Evolutionary conservation across 2,329 filamentous ascomycete species (phyloP), one percentile per base, ranked within the genome.

Genomic region (Blastomyces gilchristii): DNA sequence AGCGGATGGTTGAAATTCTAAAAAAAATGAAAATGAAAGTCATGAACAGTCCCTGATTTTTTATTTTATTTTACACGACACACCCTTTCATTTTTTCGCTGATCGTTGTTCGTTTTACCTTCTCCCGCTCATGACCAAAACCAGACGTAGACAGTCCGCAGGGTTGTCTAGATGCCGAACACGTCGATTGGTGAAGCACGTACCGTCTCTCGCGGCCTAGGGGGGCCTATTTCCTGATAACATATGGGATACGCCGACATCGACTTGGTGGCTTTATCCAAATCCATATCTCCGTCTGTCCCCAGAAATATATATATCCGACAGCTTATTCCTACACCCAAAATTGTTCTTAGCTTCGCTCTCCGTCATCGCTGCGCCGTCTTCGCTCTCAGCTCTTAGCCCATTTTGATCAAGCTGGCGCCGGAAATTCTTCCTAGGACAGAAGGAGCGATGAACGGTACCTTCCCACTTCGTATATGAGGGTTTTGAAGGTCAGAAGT

Each of bases 21-120:
- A 63, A 60, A 31, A 31, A 31, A 31, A 49, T 60, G 58, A 57
- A 25, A 64, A 64, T 64, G 65, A 63, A 66, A 66, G 58, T 65
- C 64, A 64, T 64, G 65, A 66, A 59, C 63, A 60, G 43, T 62
- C 61, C 61, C 45, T 62, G 50, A 62, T 1, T 47, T 45, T 58
- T 11, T 12, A 12, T 8, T 47, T 16, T 14, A 4, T 12, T 31
- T 31, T 37, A 37, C 1, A 37, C 34, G 34, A 8, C 34, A 37
- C 34, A 11, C 34, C 1, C 7, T 37, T 37, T 7, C 8, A 9
- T 37, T 34, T 34, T 28, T 14, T 3, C 3, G 50, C 11, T 31
- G 18, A 12, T 34, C 50, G 9, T 22, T 57, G 37, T 39, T 39
- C 37, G 37, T 39, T 39, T 39, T 3, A 9, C 37, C 1, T 39